Conservation (phyloP, 108 stramenopile species). For the Cyclotella atomus region DNA sequence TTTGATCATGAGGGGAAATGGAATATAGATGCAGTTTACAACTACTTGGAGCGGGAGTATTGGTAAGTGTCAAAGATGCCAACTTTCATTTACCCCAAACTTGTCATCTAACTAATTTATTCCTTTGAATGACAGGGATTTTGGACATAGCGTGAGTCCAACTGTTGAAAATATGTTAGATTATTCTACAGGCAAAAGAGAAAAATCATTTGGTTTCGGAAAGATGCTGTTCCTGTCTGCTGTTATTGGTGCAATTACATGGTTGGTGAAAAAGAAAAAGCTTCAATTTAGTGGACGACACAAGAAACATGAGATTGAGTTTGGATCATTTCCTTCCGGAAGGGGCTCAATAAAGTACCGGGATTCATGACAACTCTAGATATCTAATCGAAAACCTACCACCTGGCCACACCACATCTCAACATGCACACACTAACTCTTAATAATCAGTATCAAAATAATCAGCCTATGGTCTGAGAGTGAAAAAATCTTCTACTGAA, state of each 20-base stretch:
- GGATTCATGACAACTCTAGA: conserved; percentile 14
- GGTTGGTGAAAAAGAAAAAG: conserved; percentile 5
- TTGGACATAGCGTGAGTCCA: conserved; percentile 17
- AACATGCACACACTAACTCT: too few relatives aligned
- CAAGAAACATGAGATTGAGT: conserved; percentile 29
- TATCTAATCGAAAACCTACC: too few relatives aligned
- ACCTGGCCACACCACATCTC: too few relatives aligned
- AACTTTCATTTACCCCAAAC: not conserved
- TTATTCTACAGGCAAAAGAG: not conserved
- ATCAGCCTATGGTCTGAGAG: too few relatives aligned
- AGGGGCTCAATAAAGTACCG: conserved; percentile 5
- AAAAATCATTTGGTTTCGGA: not conserved
- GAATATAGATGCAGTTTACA: conserved; percentile 47
- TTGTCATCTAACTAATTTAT: not conserved
- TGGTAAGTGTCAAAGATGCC: conserved; percentile 26
- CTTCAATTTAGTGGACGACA: conserved; percentile 30
- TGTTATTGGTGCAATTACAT: conserved; percentile 4
- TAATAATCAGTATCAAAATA: too few relatives aligned
- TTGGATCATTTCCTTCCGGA: not conserved
- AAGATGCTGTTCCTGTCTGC: conserved; percentile 7
- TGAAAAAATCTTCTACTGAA: too few relatives aligned
- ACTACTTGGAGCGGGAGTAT: conserved; percentile 41
- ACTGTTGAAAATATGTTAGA: conserved; percentile 22
- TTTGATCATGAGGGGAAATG: conserved; percentile 29
- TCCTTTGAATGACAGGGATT: conserved; percentile 7